phyloP scores from a whole-genome alignment of 2,329 filamentous ascomycete species.

The Fusarium keratoplasticum region DNA sequence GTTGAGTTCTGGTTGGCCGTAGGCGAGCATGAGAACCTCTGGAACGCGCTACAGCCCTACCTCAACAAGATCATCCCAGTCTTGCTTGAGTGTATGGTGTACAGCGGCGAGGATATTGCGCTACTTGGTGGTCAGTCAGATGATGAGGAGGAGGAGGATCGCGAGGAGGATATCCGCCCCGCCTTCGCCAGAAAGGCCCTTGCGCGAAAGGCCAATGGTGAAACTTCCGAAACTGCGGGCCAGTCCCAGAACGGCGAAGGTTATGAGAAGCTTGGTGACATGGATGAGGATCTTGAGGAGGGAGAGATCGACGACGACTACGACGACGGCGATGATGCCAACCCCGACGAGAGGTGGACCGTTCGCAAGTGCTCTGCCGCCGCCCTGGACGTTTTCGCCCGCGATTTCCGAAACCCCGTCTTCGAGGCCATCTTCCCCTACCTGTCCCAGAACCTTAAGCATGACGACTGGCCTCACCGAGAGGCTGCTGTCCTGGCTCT shows the following conservation, averaged over 20 bases:
- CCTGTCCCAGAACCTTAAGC: constrained; percentile 87
- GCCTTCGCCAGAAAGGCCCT: constrained; percentile 80
- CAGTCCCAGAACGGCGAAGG: constrained; percentile 64
- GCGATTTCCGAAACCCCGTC: constrained; percentile 87
- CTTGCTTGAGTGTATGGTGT: constrained; percentile 93
- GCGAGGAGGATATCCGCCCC: constrained; percentile 90
- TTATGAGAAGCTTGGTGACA: constrained; percentile 66
- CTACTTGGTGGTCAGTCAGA: constrained; percentile 85
- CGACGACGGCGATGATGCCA: constrained; percentile 80
- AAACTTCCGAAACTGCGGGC: constrained; percentile 62
- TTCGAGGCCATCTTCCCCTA: constrained; percentile 95
- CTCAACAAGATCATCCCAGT: constrained; percentile 89
- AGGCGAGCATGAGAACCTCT: constrained; percentile 86
- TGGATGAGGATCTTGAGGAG: constrained; percentile 85
- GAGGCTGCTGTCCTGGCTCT: constrained; percentile 95
- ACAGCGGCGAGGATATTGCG: constrained; percentile 92
- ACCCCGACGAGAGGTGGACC: constrained; percentile 94
- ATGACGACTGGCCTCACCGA: constrained; percentile 89
- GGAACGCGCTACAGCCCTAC: constrained; percentile 80
- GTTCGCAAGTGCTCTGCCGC: constrained; percentile 97
- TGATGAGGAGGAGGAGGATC: constrained; percentile 92
- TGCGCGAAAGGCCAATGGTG: constrained; percentile 69
- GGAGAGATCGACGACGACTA: constrained; percentile 85
- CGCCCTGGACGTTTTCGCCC: constrained; percentile 92
- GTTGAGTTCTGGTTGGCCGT: constrained; percentile 98